phyloP scores from a whole-genome alignment of 371 early-diverging fungal species.

The Choanephora cucurbitarum region DNA sequence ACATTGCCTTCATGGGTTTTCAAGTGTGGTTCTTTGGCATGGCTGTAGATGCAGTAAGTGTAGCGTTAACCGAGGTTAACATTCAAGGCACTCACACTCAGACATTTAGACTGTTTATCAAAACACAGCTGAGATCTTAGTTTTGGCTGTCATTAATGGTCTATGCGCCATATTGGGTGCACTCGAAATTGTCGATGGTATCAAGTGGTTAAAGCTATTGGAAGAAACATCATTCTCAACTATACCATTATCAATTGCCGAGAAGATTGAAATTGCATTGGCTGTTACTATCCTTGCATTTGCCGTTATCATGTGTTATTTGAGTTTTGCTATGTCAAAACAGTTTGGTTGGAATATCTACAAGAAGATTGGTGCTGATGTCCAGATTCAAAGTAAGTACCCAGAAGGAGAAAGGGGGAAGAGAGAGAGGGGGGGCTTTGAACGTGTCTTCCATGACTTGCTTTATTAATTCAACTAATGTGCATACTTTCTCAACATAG shows the following conservation, averaged over 20 bases:
- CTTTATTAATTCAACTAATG: not conserved
- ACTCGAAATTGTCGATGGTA: constrained; percentile 47
- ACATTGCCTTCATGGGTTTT: constrained; percentile 34
- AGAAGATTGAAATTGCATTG: constrained; percentile 46
- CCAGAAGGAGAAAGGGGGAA: too few species aligned
- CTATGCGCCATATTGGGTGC: constrained; percentile 50
- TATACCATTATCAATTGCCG: constrained; percentile 31
- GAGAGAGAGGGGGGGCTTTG: too few species aligned
- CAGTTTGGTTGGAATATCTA: constrained; percentile 46
- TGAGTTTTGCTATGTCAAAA: constrained; percentile 38
- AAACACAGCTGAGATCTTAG: constrained; percentile 46
- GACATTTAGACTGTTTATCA: constrained; percentile 45
- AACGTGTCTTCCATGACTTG: too few species aligned
- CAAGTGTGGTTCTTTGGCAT: constrained; percentile 34
- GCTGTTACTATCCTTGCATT: constrained; percentile 35
- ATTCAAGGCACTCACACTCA: not conserved
- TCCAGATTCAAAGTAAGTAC: constrained; percentile 28
- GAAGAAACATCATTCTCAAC: constrained; percentile 17
- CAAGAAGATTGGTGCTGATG: constrained; percentile 42
- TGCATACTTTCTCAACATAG: constrained; percentile 14
- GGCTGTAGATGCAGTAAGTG: constrained; percentile 50
- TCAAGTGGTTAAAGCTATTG: constrained; percentile 39
- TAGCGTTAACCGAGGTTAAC: not conserved
- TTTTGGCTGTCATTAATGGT: constrained; percentile 43
- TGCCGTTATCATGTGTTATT: constrained; percentile 31